Percentiles rank a stretch among this genome's conserved stretches.
These are phyloP conservation scores for Salix exigua DNA, from an alignment of 345 rosid genomes.

Conservation along the genomic window DNA sequence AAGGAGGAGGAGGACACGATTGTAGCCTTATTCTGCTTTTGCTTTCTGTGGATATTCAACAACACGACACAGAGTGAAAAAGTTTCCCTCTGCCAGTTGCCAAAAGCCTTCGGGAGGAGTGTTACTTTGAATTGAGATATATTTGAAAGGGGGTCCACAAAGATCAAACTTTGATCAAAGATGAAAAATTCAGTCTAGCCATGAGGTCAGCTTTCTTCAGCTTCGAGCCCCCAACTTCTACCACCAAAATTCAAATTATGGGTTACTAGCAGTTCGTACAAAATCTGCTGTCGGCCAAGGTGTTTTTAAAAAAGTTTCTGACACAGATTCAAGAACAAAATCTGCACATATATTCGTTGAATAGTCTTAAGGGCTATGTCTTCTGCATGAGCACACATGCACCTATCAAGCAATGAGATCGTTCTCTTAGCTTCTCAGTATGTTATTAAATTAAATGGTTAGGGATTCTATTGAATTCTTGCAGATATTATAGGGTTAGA, in stretches of 20 bases:
- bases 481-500: neutral
- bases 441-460: no score
- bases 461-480: no score
- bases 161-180: neutral
- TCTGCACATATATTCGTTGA: neutral
- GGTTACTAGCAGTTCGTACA: neutral
- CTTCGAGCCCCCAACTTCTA: constrained; percentile 10
- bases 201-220: constrained; percentile 6
- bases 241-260: neutral
- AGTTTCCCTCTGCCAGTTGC: neutral
- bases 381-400: no score
- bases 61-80: neutral
- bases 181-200: constrained; percentile 1
- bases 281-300: neutral
- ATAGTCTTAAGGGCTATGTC: no score
- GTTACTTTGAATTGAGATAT: neutral
- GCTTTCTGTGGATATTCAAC: neutral
- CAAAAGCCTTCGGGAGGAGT: neutral
- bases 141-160: neutral
- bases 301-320: neutral
- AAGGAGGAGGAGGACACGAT: neutral
- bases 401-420: no score
- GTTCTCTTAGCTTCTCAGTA: no score
- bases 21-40: neutral
- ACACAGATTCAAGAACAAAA: neutral